Percentiles rank a stretch among this genome's conserved stretches.
phyloP scores from a whole-genome alignment of 2,329 filamentous ascomycete genomes.

The Pseudofabraea citricarpa region DNA sequence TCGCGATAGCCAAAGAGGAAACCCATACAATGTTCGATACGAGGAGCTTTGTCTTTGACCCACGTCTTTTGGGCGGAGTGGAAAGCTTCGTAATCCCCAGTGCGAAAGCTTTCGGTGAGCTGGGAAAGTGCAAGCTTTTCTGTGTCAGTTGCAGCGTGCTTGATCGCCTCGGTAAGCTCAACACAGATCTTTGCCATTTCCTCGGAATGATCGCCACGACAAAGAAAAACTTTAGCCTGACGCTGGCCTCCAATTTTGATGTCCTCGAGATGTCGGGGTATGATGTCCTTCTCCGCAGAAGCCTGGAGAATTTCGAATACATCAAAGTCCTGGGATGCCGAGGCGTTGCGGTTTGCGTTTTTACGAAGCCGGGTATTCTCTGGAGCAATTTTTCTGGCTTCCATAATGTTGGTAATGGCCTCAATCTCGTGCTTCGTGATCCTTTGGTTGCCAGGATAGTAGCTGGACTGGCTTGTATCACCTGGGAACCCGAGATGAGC shows the following conservation, averaged over 20 bases:
- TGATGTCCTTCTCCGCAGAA: background rate
- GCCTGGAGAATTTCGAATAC: background rate
- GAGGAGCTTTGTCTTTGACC: background rate
- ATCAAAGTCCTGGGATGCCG: background rate
- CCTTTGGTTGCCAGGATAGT: background rate
- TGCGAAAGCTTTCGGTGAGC: background rate
- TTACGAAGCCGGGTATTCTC: background rate
- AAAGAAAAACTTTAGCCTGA: background rate
- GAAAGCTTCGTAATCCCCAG: background rate
- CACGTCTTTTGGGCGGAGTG: background rate
- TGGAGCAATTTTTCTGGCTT: background rate
- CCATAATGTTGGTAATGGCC: background rate
- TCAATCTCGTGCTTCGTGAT: background rate
- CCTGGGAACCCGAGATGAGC: background rate
- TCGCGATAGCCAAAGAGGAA: background rate
- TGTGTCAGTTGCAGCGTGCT: background rate
- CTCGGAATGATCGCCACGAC: background rate
- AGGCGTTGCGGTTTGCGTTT: background rate
- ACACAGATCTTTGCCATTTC: background rate
- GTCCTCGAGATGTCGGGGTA: slow-evolving; percentile 1
- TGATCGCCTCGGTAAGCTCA: background rate
- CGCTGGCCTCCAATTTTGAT: slow-evolving; percentile 11
- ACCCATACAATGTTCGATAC: background rate
- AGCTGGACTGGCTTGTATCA: background rate
- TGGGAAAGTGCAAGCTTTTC: background rate